Conservation (phyloP, 2,329 filamentous ascomycete genomes). For the Diplodia scrobiculata region DNA sequence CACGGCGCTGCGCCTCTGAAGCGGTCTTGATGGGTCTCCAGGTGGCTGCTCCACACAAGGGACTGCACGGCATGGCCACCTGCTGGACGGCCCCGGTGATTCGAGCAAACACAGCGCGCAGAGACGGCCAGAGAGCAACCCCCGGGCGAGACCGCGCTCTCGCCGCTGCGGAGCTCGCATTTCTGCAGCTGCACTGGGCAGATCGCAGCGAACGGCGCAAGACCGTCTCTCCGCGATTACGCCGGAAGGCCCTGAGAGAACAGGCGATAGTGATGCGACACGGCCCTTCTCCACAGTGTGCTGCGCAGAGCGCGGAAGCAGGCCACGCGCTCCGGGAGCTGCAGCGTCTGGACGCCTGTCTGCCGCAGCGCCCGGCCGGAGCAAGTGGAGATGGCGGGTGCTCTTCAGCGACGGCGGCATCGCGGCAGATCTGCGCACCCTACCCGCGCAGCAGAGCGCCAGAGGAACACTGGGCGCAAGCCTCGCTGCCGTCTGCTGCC, state of each 20-base stretch:
- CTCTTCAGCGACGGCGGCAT: conserved; percentile 25
- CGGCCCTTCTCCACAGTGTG: conserved; percentile 26
- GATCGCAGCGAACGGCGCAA: conserved; percentile 27
- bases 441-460: conserved; percentile 20
- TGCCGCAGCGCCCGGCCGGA: background rate
- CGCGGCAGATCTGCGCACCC: conserved; percentile 25
- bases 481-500: conserved; percentile 9
- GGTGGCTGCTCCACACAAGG: conserved; percentile 27
- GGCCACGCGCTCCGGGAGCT: conserved; percentile 9
- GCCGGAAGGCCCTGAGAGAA: conserved; percentile 25
- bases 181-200: conserved; percentile 30
- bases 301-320: conserved; percentile 21
- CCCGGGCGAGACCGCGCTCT: conserved; percentile 21
- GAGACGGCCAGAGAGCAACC: conserved; percentile 10
- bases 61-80: conserved; percentile 25
- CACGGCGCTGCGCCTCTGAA: conserved; percentile 23
- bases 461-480: conserved; percentile 11
- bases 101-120: conserved; percentile 17
- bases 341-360: conserved; percentile 10
- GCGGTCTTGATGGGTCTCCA: conserved; percentile 26
- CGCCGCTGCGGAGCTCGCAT: conserved; percentile 25
- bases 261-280: conserved; percentile 29
- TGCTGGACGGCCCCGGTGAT: conserved; percentile 15
- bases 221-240: conserved; percentile 29
- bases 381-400: conserved; percentile 20